These are phyloP conservation scores for Hypoxylon perforatum DNA, from an alignment of 495 filamentous ascomycete genomes.

Conservation along the genomic window DNA sequence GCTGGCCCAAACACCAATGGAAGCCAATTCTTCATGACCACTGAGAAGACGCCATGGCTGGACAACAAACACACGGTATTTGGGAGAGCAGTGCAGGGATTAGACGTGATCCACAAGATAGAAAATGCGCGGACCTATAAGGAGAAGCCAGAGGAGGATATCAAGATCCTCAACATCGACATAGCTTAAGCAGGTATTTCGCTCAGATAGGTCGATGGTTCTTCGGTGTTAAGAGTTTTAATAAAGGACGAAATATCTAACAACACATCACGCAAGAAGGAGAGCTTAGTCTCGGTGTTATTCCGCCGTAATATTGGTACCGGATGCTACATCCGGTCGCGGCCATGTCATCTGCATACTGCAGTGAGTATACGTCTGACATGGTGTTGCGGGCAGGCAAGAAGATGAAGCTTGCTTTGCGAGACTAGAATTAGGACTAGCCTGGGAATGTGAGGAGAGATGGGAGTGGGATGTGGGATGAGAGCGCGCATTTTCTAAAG, in stretches of 20 bases:
- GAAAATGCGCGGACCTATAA: slow-evolving; percentile 92
- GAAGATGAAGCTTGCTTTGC: no score
- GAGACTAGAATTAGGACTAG: no score
- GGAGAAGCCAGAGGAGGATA: slow-evolving; percentile 96
- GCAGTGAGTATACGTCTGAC: no score
- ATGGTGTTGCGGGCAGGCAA: no score
- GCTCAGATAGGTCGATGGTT: background rate
- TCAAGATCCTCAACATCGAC: slow-evolving; percentile 95
- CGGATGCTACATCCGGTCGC: no score
- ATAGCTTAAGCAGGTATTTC: slow-evolving; percentile 52
- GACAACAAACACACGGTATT: slow-evolving; percentile 98
- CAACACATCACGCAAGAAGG: no score
- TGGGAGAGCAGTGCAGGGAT: slow-evolving; percentile 84
- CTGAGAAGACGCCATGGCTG: slow-evolving; percentile 95
- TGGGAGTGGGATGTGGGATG: background rate
- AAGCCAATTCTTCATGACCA: slow-evolving; percentile 98
- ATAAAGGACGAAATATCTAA: no score
- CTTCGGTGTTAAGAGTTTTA: no score
- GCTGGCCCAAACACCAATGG: slow-evolving; percentile 84
- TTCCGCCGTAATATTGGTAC: no score
- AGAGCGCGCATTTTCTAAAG: background rate
- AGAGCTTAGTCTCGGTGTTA: no score
- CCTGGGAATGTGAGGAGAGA: no score
- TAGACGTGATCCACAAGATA: slow-evolving; percentile 97
- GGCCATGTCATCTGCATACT: no score